phyloP scores from a whole-genome alignment of 306 rosid species.

The Pyrus bretschneideri region DNA sequence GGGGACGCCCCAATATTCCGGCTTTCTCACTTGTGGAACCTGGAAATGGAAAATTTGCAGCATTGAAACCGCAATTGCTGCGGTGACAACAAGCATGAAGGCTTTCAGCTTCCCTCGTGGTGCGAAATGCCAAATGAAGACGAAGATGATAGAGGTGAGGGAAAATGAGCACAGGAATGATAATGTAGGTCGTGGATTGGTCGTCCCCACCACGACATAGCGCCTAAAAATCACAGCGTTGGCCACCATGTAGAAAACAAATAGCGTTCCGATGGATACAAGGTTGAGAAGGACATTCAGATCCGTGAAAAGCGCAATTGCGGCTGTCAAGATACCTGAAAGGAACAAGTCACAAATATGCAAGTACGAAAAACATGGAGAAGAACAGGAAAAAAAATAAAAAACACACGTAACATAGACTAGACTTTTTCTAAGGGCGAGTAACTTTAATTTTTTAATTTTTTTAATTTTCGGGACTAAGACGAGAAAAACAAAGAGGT shows the following conservation, averaged over 20 bases:
- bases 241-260: slow-evolving; percentile 97
- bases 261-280: slow-evolving; percentile 88
- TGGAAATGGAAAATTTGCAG: slow-evolving; percentile 54
- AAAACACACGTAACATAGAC: not conserved
- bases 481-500: slow-evolving; percentile 4
- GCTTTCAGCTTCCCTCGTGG: slow-evolving; percentile 49
- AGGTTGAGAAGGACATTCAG: slow-evolving; percentile 64
- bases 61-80: slow-evolving; percentile 38
- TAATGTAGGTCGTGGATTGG: slow-evolving; percentile 80
- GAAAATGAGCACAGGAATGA: slow-evolving; percentile 70
- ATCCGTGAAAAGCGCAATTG: slow-evolving; percentile 78
- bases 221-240: slow-evolving; percentile 84
- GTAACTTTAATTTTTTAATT: not conserved
- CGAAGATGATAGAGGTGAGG: slow-evolving; percentile 47
- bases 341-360: slow-evolving; percentile 7
- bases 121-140: slow-evolving; percentile 62
- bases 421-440: not conserved
- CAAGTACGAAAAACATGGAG: slow-evolving; percentile 10
- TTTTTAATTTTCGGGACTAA: not conserved
- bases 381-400: not conserved
- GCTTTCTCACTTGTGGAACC: slow-evolving; percentile 77
- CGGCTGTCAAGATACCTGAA: slow-evolving; percentile 88
- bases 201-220: slow-evolving; percentile 58
- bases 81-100: slow-evolving; percentile 42
- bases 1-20: slow-evolving; percentile 94